These are phyloP conservation scores for Russula dissimulans DNA, from an alignment of 768 basidiomycete species.

Conservation along the genomic window DNA sequence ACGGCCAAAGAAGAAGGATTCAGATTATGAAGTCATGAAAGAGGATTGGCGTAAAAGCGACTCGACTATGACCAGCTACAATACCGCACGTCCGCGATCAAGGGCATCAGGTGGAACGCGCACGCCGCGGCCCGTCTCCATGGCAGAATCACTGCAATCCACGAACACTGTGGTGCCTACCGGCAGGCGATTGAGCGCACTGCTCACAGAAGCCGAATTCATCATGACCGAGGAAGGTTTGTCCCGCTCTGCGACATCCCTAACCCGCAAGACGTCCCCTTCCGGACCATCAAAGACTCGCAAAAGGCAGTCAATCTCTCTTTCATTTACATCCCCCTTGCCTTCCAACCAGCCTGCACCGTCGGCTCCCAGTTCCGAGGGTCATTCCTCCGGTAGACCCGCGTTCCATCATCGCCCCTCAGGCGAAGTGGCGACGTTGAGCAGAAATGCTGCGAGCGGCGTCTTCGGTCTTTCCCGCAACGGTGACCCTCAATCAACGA, in stretches of 20 bases:
- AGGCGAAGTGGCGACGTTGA: slow-evolving; percentile 33
- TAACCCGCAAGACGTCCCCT: slow-evolving; percentile 31
- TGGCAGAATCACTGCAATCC: slow-evolving; percentile 69
- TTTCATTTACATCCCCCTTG: slow-evolving; percentile 35
- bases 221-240: slow-evolving; percentile 53
- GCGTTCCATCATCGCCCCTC: slow-evolving; percentile 5
- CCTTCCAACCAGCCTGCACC: slow-evolving; percentile 19
- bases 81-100: slow-evolving; percentile 53
- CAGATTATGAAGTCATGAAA: slow-evolving; percentile 32
- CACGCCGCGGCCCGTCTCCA: slow-evolving; percentile 64
- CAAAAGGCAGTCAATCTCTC: slow-evolving; percentile 58
- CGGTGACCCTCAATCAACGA: slow-evolving; percentile 27
- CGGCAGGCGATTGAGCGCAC: slow-evolving; percentile 57
- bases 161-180: slow-evolving; percentile 61
- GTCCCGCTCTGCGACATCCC: slow-evolving; percentile 4
- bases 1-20: slow-evolving; percentile 26
- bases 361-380: slow-evolving; percentile 1
- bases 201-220: slow-evolving; percentile 60
- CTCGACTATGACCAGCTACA: slow-evolving; percentile 62
- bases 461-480: slow-evolving; percentile 33
- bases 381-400: neutral
- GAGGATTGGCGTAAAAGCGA: slow-evolving; percentile 77
- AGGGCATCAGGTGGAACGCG: slow-evolving; percentile 32
- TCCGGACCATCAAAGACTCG: slow-evolving; percentile 37
- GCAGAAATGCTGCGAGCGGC: slow-evolving; percentile 34